These are phyloP conservation scores for Camellia oleifera DNA, from an alignment of 179 eudicot genomes.

Conservation along the genomic window DNA sequence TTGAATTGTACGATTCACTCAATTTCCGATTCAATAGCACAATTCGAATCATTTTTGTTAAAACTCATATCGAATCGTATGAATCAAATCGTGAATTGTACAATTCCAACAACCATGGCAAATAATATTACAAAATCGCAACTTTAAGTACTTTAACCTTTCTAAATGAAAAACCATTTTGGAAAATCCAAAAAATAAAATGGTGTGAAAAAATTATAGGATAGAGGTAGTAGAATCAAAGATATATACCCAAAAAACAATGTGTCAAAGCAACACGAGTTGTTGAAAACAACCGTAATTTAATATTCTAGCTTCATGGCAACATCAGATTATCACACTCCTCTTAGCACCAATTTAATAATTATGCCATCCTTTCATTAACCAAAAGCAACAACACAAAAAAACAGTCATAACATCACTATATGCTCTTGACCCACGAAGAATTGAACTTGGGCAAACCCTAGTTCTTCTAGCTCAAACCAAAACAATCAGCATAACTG, in stretches of 20 bases:
- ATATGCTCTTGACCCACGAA: neutral
- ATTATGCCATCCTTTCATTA: neutral
- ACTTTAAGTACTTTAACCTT: neutral
- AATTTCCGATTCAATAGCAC: no score
- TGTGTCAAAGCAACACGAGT: neutral
- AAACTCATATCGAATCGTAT: no score
- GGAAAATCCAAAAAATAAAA: neutral
- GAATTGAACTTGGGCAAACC: neutral
- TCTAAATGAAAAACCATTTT: neutral
- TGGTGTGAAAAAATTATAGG: neutral
- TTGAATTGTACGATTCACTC: no score
- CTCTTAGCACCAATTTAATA: neutral
- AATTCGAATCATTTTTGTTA: no score
- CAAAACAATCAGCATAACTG: neutral
- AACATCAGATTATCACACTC: neutral
- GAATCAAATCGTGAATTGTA: no score
- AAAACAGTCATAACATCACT: neutral
- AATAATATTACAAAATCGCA: neutral
- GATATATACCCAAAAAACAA: neutral
- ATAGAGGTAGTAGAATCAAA: neutral
- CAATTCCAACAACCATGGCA: no score
- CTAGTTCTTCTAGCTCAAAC: neutral
- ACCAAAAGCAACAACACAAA: neutral
- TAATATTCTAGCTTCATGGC: neutral
- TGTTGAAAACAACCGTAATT: neutral